A percentile compares a stretch with the other conserved stretches of the same genome.
Evolutionary conservation across 345 rosid species (phyloP).

Genomic region (Odontarrhena argentea): DNA sequence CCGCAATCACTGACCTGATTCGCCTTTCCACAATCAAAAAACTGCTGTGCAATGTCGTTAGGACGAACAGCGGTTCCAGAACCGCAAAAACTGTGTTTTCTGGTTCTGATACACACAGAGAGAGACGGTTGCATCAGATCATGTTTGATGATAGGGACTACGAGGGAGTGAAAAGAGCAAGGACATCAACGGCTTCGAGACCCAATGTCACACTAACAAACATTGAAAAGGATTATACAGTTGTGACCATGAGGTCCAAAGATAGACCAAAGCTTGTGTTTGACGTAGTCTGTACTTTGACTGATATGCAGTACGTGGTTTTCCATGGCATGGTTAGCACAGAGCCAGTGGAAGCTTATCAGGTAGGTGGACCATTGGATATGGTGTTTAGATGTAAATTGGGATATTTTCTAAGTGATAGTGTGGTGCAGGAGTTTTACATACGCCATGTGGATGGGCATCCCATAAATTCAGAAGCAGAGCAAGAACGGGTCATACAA

Average conservation of each 20-base stretch:
- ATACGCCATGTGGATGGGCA: slow-evolving; percentile 78
- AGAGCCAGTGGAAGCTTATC: slow-evolving; percentile 69
- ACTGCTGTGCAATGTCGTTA: slow-evolving; percentile 67
- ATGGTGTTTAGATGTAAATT: slow-evolving; percentile 11
- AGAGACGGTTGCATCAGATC: slow-evolving; percentile 90
- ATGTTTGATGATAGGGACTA: slow-evolving; percentile 94
- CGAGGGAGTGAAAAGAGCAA: slow-evolving; percentile 57
- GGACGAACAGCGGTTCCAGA: slow-evolving; percentile 58
- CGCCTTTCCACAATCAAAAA: slow-evolving; percentile 66
- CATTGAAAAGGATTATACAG: slow-evolving; percentile 77
- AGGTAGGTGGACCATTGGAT: slow-evolving; percentile 46
- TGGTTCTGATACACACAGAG: slow-evolving; percentile 64
- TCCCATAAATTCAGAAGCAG: slow-evolving; percentile 77
- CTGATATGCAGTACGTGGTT: slow-evolving; percentile 93
- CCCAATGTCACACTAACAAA: slow-evolving; percentile 72
- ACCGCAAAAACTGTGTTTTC: slow-evolving; percentile 66
- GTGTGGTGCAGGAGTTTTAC: slow-evolving; percentile 63
- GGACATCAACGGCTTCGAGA: slow-evolving; percentile 47
- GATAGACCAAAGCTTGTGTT: slow-evolving; percentile 86
- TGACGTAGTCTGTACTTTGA: slow-evolving; percentile 84
- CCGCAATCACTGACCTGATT: slow-evolving; percentile 63
- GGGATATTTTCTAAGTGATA: slow-evolving; percentile 1
- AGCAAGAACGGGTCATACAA: slow-evolving; percentile 66
- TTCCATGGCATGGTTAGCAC: slow-evolving; percentile 89
- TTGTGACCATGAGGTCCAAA: slow-evolving; percentile 77